A percentile compares a stretch with the other conserved stretches of the same genome.
phyloP scores from a whole-genome alignment of 1,284 basidiomycete species.

The Inonotus obliquus region DNA sequence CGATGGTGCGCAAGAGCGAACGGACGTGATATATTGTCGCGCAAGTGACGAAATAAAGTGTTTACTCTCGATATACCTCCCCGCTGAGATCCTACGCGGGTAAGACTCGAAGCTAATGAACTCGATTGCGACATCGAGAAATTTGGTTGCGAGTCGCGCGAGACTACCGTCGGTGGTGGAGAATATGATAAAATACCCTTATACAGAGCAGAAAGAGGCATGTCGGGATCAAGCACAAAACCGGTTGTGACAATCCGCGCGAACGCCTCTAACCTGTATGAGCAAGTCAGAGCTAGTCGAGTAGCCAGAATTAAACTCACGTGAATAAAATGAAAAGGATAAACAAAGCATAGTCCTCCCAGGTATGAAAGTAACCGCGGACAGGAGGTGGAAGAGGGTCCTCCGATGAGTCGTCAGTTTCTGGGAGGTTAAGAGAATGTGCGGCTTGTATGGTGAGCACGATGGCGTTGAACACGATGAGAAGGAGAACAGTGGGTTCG shows the following conservation, averaged over 20 bases:
- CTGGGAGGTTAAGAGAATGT: constrained; percentile 40
- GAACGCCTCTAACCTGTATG: constrained; percentile 71
- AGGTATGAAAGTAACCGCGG: constrained; percentile 77
- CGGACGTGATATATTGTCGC: constrained; percentile 37
- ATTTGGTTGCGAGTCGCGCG: constrained; percentile 23
- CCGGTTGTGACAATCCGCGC: constrained; percentile 91
- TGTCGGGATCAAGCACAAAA: constrained; percentile 84
- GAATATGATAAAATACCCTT: constrained; percentile 38
- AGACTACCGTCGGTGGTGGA: constrained; percentile 25
- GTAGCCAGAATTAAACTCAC: constrained; percentile 43
- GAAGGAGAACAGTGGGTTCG: constrained; percentile 78
- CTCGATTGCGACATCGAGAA: constrained; percentile 22
- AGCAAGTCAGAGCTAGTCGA: not conserved
- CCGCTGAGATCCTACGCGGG: constrained; percentile 35
- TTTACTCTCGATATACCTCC: constrained; percentile 25
- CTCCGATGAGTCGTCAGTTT: constrained; percentile 25
- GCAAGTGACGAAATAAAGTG: constrained; percentile 33
- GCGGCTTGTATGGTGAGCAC: constrained; percentile 81
- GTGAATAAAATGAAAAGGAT: constrained; percentile 84
- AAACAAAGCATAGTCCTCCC: constrained; percentile 88
- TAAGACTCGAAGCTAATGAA: constrained; percentile 31
- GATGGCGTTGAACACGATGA: constrained; percentile 84
- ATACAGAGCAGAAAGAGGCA: constrained; percentile 53
- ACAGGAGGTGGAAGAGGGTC: constrained; percentile 39
- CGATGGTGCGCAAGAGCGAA: constrained; percentile 36